Percentiles rank a stretch among this genome's conserved stretches.
Conservation (phyloP, 768 basidiomycete genomes). For the Tylopilus rubrobrunneus region DNA sequence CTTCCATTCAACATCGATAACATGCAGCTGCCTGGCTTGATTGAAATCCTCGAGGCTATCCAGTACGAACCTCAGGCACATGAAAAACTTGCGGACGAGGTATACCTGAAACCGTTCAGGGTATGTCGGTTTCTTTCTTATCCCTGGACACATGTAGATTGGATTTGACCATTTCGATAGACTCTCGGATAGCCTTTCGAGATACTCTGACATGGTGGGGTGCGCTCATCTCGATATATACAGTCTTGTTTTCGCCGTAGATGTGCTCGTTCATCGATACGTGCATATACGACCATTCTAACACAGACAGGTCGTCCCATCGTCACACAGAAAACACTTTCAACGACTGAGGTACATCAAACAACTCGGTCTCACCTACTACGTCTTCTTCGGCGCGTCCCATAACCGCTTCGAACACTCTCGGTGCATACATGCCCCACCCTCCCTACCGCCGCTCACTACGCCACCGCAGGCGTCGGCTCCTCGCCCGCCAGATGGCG, state of each 20-base stretch:
- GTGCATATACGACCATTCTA: conserved; percentile 33
- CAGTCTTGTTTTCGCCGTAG: conserved; percentile 32
- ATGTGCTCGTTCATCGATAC: conserved; percentile 62
- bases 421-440: conserved; percentile 44
- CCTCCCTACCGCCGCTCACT: background rate
- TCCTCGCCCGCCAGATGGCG: conserved; percentile 59
- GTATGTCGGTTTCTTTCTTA: conserved; percentile 34
- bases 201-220: conserved; percentile 93
- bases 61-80: conserved; percentile 44
- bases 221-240: background rate
- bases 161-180: conserved; percentile 36
- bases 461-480: conserved; percentile 54
- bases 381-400: conserved; percentile 73
- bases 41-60: conserved; percentile 55
- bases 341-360: conserved; percentile 76
- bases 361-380: conserved; percentile 73
- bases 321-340: conserved; percentile 55
- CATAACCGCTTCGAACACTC: conserved; percentile 81
- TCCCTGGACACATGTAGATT: background rate
- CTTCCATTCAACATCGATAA: background rate
- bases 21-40: conserved; percentile 70
- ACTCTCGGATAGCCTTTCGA: conserved; percentile 58
- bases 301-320: no score
- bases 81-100: conserved; percentile 58
- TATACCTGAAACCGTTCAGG: conserved; percentile 58